Conservation (phyloP, 2,329 filamentous ascomycete species). For the Paramyrothecium roridum region DNA sequence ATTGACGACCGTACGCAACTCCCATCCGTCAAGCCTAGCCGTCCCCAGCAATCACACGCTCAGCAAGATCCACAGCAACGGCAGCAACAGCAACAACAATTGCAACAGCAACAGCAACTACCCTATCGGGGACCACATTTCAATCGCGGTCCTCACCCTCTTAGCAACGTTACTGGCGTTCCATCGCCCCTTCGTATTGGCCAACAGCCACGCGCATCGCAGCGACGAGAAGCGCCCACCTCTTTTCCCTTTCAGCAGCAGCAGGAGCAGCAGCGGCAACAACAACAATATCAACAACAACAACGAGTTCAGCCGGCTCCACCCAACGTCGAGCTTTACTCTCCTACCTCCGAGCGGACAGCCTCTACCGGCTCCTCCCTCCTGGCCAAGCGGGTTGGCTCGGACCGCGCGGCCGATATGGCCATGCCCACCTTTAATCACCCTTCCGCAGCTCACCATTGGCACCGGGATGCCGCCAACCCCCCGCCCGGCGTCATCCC, state of each 20-base stretch:
- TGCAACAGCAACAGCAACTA: slow-evolving; percentile 7
- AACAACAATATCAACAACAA: slow-evolving; percentile 17
- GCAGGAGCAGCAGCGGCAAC: slow-evolving; percentile 12
- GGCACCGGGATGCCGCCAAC: slow-evolving; percentile 11
- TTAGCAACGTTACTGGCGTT: neutral
- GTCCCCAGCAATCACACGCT: slow-evolving; percentile 9
- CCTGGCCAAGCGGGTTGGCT: slow-evolving; percentile 50
- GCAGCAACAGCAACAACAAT: slow-evolving; percentile 12
- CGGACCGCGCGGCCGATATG: slow-evolving; percentile 45
- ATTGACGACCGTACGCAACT: slow-evolving; percentile 15
- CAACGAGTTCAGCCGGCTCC: slow-evolving; percentile 11
- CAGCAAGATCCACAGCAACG: slow-evolving; percentile 12
- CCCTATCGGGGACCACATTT: neutral
- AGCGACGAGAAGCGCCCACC: neutral
- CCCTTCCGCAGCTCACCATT: slow-evolving; percentile 7
- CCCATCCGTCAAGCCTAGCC: slow-evolving; percentile 13
- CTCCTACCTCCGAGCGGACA: slow-evolving; percentile 11
- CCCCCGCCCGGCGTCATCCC: slow-evolving; percentile 3
- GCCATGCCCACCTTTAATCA: slow-evolving; percentile 21
- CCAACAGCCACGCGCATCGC: slow-evolving; percentile 1
- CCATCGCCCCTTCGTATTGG: neutral
- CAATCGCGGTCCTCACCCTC: neutral
- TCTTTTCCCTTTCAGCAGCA: slow-evolving; percentile 1
- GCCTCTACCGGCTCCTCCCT: slow-evolving; percentile 37
- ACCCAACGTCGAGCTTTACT: slow-evolving; percentile 6